Evolutionary conservation across 1,139 yeast genomes (phyloP).

Genomic region (Suhomyces bokatorum): DNA sequence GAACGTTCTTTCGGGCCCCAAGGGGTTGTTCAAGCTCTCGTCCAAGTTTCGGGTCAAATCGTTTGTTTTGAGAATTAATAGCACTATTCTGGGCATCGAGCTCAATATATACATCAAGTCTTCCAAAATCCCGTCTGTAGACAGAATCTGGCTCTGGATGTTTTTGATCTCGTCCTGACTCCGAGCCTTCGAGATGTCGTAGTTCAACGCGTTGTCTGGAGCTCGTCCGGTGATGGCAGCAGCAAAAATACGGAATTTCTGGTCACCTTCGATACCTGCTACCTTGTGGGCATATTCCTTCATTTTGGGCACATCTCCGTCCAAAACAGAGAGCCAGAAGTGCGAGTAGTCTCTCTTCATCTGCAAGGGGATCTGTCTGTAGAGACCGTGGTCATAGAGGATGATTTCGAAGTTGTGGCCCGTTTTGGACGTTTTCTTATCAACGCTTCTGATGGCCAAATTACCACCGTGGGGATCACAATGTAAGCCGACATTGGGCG

Average conservation of each 20-base stretch:
- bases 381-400: constrained; percentile 92
- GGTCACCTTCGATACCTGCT: constrained; percentile 76
- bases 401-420: constrained; percentile 87
- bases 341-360: constrained; percentile 83
- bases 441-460: constrained; percentile 66
- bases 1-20: constrained; percentile 88
- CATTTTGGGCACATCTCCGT: constrained; percentile 67
- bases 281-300: constrained; percentile 69
- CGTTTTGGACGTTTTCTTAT: constrained; percentile 25
- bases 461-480: constrained; percentile 99
- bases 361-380: constrained; percentile 76
- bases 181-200: constrained; percentile 52
- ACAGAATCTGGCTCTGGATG: constrained; percentile 62
- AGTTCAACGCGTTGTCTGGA: constrained; percentile 41
- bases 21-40: constrained; percentile 75
- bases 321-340: constrained; percentile 88
- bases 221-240: constrained; percentile 93
- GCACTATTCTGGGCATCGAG: constrained; percentile 78
- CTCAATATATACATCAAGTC: constrained; percentile 80
- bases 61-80: constrained; percentile 87
- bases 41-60: constrained; percentile 89
- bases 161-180: constrained; percentile 55
- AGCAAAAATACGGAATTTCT: constrained; percentile 77
- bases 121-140: constrained; percentile 62
- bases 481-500: constrained; percentile 87